A percentile compares a stretch with the other conserved stretches of the same genome.
Evolutionary conservation across 1,284 basidiomycete species (phyloP).

Genomic region (Chiua sp.): DNA sequence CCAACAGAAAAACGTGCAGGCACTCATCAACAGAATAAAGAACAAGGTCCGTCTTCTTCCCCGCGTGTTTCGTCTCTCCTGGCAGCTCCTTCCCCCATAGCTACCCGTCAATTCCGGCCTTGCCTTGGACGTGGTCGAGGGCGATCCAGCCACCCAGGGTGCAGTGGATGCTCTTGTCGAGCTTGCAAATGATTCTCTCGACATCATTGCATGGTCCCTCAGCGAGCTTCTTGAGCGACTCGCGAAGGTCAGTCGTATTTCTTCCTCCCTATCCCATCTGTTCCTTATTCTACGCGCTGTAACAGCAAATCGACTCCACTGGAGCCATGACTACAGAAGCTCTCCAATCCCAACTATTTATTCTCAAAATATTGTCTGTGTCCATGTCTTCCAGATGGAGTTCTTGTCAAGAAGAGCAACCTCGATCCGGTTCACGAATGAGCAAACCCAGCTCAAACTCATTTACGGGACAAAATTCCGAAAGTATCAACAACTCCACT

Average conservation of each 20-base stretch:
- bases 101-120: slow-evolving; percentile 87
- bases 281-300: slow-evolving; percentile 11
- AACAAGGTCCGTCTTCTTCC: slow-evolving; percentile 56
- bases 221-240: slow-evolving; percentile 78
- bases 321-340: slow-evolving; percentile 69
- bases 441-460: slow-evolving; percentile 40
- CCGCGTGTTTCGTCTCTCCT: neutral
- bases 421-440: slow-evolving; percentile 47
- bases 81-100: slow-evolving; percentile 43
- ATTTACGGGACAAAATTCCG: slow-evolving; percentile 21
- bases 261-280: neutral
- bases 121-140: slow-evolving; percentile 73
- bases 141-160: slow-evolving; percentile 73
- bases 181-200: slow-evolving; percentile 74
- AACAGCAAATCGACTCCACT: slow-evolving; percentile 56
- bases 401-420: slow-evolving; percentile 42
- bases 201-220: slow-evolving; percentile 81
- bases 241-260: slow-evolving; percentile 62
- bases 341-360: slow-evolving; percentile 89
- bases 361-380: slow-evolving; percentile 84
- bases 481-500: slow-evolving; percentile 17
- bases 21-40: slow-evolving; percentile 73
- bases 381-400: slow-evolving; percentile 83
- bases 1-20: slow-evolving; percentile 74
- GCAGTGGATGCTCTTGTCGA: slow-evolving; percentile 82